Conservation (phyloP, 441 rosid genomes). For the Brassica hybrid region DNA sequence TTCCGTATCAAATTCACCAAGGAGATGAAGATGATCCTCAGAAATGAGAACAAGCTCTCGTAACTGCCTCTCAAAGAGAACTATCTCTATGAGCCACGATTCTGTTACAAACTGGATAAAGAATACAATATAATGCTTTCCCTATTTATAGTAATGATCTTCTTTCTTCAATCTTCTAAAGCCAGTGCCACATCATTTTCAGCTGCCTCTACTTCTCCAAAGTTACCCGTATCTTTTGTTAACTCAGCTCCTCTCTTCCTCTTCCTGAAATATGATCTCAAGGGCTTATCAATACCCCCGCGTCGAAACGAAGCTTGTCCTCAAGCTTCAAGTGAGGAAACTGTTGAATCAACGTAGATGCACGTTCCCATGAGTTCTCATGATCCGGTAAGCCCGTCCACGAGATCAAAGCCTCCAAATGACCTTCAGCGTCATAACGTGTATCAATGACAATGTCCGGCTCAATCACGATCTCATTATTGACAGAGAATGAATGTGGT, state of each 20-base stretch:
- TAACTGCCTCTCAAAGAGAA: no score
- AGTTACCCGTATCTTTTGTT: no score
- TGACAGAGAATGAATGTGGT: background rate
- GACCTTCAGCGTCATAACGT: background rate
- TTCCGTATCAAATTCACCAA: no score
- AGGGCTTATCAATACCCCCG: background rate
- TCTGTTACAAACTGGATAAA: no score
- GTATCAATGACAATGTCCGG: background rate
- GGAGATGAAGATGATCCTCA: no score
- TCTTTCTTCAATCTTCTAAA: no score
- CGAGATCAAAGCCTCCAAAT: background rate
- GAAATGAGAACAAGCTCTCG: no score
- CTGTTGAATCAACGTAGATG: background rate
- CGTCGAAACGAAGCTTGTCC: background rate
- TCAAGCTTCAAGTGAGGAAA: background rate
- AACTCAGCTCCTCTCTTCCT: background rate
- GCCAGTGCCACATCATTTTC: no score
- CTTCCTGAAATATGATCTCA: background rate
- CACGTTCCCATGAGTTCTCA: background rate
- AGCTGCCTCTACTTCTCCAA: no score
- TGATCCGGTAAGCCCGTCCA: background rate
- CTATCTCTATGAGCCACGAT: no score
- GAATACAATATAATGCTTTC: no score
- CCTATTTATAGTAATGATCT: no score
- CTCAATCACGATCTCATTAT: background rate